Evolutionary conservation across 2,329 filamentous ascomycete genomes (phyloP), one percentile per base, ranked within the genome.

Genomic region (Colletotrichum abscissum): DNA sequence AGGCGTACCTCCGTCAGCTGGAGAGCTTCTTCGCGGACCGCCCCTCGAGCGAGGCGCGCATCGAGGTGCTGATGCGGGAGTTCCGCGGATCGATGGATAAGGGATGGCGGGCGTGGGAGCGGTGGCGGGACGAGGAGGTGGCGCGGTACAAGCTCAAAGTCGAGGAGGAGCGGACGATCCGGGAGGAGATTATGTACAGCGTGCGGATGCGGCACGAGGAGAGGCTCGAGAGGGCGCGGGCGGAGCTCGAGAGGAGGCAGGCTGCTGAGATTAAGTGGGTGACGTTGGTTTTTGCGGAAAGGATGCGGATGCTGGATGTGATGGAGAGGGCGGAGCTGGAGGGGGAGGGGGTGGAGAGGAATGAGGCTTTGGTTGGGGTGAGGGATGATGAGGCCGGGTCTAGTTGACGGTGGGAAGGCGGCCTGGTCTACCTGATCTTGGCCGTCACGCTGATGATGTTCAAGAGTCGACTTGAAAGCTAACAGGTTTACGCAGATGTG

Each of bases 231-330:
- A 78, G 80, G 22, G 79, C 79, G 57, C 78, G 80, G 60, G 76
- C 75, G 19, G 82, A 82, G 19, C 77, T 83, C 28, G 72, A 74
- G 52, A 80, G 76, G 63, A 81, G 80, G 35, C 82, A 82, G 60
- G 76, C 75, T 7, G 86, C 85, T 0, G 87, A 90, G 80, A 78
- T 81, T 69, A 81, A 79, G 69, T 91, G 89, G 88, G 78, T 86
- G 28, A 79, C 81, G 46, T 81, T 83, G 55, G 84, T 89, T 4
- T 74, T 84, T 5, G 78, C 82, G 6, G 88, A 89, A 78, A 82
- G 88, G 12, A 78, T 76, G 35, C 80, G 78, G 49, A 77, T 89
- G 75, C 78, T 90, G 59, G 78, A 72, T 7, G 84, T 83, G 35
- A 79, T 82, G 77, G 83, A 87, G 77, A 67, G 76, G 16, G 79